Evolutionary conservation across 306 rosid genomes (phyloP), one percentile per base, ranked within the genome.

Genomic region (Cercis canadensis): DNA sequence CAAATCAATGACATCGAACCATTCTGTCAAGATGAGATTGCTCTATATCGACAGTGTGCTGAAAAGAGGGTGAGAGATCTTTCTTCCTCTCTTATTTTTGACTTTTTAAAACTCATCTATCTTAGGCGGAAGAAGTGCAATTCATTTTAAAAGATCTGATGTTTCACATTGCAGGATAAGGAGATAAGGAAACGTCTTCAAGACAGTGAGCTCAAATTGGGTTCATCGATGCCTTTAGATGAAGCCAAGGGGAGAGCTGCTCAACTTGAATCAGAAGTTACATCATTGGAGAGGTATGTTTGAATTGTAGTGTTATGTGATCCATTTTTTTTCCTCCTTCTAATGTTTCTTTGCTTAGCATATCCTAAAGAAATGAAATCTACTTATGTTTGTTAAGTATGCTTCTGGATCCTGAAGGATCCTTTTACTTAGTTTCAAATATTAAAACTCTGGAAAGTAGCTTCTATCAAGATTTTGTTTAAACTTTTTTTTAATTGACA

Each of bases 1-100:
- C 99, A 95, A 78, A 85, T 95, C 78, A 91, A 95, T 69, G 92
- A 94, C 81, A 87, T 94, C 14, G 99, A 94, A 82, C 97, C 97
- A 32, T 94, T 91, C 76, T 91, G 99, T 80, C 99, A 94, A 82
- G 97, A 91, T 47, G 96, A 90, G 88, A 82, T 94, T 78, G 95
- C 78, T 51, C 37, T 94, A 46, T 90, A 89, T 79, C 86, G 82
- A 62, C 87, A 91, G 66, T 91, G 99, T 11, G 70, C 95, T 75
- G 95, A 87, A 54, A 89, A 75, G 81, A 88, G 96, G 85, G 97
- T 94, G 85, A 87, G 85, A 87, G 90, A 73, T 16, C 32, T 50
- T 68, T 65, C 51, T 32, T 55, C 16, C 11, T 72, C 65, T 54
- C 1, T 41, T 3, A 9, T 19, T 14, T 62, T 54, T 69, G 50